Conservation (phyloP, 2,329 filamentous ascomycete genomes). For the Neophaeococcomyces aloes region DNA sequence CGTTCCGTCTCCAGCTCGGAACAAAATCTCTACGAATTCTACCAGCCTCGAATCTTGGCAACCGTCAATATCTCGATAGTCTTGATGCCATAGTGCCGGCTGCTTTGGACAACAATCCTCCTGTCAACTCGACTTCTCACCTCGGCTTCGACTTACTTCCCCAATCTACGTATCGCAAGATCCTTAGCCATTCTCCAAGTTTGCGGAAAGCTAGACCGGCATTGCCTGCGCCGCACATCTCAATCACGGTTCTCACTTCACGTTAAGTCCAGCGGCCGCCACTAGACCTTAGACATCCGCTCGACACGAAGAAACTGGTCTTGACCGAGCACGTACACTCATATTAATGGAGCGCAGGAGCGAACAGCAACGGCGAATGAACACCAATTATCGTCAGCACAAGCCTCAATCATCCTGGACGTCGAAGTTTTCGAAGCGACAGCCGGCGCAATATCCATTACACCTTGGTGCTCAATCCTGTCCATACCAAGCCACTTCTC, state of each 20-base stretch:
- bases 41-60: neutral
- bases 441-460: neutral
- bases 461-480: neutral
- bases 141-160: too few relatives aligned
- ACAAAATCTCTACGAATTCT: neutral
- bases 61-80: neutral
- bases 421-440: neutral
- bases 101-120: neutral
- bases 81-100: neutral
- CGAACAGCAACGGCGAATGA: neutral
- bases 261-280: too few relatives aligned
- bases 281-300: too few relatives aligned
- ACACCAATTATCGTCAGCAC: neutral
- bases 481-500: neutral
- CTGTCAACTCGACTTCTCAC: too few relatives aligned
- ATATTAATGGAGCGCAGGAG: constrained; percentile 1
- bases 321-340: too few relatives aligned
- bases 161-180: too few relatives aligned
- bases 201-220: too few relatives aligned
- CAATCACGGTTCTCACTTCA: too few relatives aligned
- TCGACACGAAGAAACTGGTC: too few relatives aligned
- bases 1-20: neutral
- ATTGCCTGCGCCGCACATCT: too few relatives aligned
- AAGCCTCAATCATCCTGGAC: neutral
- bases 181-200: too few relatives aligned